Percentiles rank a stretch among this genome's conserved stretches.
These are phyloP conservation scores for Lantana camara DNA, from an alignment of 257 asterid species.

Conservation along the genomic window DNA sequence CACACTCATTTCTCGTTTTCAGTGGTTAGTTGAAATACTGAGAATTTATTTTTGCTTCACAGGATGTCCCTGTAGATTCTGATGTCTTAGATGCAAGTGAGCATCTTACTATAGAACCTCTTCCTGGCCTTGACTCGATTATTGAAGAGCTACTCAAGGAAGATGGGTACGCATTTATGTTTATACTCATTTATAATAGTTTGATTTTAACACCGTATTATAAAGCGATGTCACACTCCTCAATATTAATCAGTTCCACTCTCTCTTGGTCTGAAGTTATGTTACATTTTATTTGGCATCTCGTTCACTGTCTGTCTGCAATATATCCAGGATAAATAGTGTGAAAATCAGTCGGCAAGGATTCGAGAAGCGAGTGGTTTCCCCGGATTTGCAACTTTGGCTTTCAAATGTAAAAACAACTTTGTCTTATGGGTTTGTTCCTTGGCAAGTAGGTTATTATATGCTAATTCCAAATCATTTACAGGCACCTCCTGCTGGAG, in stretches of 20 bases:
- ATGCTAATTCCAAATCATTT: too few species aligned
- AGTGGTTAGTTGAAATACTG: background rate
- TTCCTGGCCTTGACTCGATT: slow-evolving; percentile 82
- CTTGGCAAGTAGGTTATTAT: too few species aligned
- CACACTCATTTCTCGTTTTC: background rate
- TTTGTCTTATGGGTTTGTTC: background rate
- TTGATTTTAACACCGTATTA: background rate
- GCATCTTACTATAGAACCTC: slow-evolving; percentile 69
- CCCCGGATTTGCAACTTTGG: slow-evolving; percentile 98
- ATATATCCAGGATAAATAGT: slow-evolving; percentile 54
- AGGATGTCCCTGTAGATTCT: slow-evolving; percentile 51
- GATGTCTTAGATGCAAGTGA: slow-evolving; percentile 32
- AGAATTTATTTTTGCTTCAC: slow-evolving; percentile 23
- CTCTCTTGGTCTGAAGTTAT: background rate
- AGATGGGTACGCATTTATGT: slow-evolving; percentile 69
- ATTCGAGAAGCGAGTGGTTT: slow-evolving; percentile 91
- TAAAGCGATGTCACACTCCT: background rate
- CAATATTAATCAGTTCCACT: background rate
- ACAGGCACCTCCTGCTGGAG: slow-evolving; percentile 80
- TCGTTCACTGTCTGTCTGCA: background rate
- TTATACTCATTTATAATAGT: background rate
- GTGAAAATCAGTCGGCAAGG: slow-evolving; percentile 86
- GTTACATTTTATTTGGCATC: background rate
- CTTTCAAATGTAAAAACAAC: slow-evolving; percentile 71
- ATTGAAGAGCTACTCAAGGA: slow-evolving; percentile 79